Conservation (phyloP, 2,329 filamentous ascomycete genomes). For the Trichothecium sympodiale region DNA sequence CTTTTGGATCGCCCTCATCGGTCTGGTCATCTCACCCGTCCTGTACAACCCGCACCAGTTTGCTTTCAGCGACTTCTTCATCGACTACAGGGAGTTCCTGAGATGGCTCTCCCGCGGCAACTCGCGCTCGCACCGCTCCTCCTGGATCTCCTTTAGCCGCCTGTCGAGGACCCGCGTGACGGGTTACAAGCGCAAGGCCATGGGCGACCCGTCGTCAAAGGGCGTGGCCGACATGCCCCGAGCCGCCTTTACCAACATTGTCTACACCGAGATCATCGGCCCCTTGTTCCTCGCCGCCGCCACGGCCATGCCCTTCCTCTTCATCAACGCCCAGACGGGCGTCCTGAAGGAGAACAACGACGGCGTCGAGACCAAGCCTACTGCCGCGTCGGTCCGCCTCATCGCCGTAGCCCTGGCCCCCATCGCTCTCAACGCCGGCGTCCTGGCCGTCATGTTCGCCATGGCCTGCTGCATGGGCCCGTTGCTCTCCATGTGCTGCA, state of each 20-base stretch:
- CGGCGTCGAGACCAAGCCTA: constrained; percentile 31
- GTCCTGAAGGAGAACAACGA: constrained; percentile 36
- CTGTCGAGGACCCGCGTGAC: constrained; percentile 91
- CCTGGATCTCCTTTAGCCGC: constrained; percentile 96
- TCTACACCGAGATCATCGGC: constrained; percentile 81
- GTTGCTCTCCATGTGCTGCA: constrained; percentile 95
- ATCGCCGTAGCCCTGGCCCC: constrained; percentile 75
- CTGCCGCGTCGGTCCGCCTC: constrained; percentile 68
- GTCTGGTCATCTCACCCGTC: constrained; percentile 86
- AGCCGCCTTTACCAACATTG: constrained; percentile 79
- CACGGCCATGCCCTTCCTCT: constrained; percentile 85
- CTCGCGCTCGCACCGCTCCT: constrained; percentile 90
- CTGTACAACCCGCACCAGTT: constrained; percentile 99
- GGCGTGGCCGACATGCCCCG: constrained; percentile 84
- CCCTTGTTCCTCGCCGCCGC: constrained; percentile 74
- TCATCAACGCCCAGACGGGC: constrained; percentile 92
- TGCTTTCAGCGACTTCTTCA: constrained; percentile 98
- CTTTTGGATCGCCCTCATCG: constrained; percentile 91
- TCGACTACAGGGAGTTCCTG: constrained; percentile 96
- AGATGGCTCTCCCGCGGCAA: constrained; percentile 96
- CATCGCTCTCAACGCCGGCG: constrained; percentile 79
- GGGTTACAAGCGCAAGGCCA: constrained; percentile 92
- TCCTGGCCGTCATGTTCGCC: constrained; percentile 66
- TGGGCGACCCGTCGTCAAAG: constrained; percentile 89
- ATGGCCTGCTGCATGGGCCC: constrained; percentile 99